phyloP scores from a whole-genome alignment of 176 grass and related monocot species.

The Chloris gayana region DNA sequence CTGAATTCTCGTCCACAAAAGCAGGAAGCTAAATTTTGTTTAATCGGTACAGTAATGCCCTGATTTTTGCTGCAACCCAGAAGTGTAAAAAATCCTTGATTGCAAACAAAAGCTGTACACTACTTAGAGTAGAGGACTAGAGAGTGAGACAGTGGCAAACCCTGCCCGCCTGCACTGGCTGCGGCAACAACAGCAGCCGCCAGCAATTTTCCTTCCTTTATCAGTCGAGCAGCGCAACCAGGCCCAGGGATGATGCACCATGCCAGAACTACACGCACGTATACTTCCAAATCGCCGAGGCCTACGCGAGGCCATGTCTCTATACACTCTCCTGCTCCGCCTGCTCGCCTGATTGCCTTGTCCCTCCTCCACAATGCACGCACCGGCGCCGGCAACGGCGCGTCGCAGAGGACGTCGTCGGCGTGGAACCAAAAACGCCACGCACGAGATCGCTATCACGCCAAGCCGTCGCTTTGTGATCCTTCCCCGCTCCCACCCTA shows the following conservation, averaged over 20 bases:
- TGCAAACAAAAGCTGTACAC: constrained; percentile 11
- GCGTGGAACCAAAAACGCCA: not conserved
- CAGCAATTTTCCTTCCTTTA: constrained; percentile 35
- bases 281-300: constrained; percentile 22
- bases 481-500: not conserved
- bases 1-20: not conserved
- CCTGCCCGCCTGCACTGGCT: constrained; percentile 7
- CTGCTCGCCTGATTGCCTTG: constrained; percentile 31
- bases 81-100: not conserved
- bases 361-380: constrained; percentile 5
- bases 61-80: constrained; percentile 2
- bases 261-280: constrained; percentile 13
- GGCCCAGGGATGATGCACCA: not conserved
- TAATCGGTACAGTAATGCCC: not conserved
- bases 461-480: constrained; percentile 50
- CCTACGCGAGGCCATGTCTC: constrained; percentile 31
- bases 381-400: constrained; percentile 2
- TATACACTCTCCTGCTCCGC: constrained; percentile 32
- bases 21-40: not conserved
- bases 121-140: no score
- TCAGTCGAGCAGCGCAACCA: constrained; percentile 9
- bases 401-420: constrained; percentile 10
- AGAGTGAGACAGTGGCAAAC: not conserved
- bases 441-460: not conserved
- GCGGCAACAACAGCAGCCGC: not conserved